Base-by-base conservation (phyloP, 345 rosid species). In the Psidium guajava region DNA sequence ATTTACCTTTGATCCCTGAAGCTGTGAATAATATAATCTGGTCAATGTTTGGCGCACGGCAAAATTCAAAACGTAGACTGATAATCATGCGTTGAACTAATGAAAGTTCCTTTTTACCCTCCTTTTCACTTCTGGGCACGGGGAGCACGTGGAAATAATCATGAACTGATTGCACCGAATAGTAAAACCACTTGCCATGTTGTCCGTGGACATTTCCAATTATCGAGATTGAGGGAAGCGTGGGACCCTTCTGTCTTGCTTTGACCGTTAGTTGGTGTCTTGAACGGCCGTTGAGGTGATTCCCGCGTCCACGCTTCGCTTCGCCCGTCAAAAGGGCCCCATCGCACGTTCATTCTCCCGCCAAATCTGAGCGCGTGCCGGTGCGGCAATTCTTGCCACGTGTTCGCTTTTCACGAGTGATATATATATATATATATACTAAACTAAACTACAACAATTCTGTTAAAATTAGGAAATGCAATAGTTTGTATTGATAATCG, bases 221-320 rank as follows among this genome's bases (percentile, higher is more conserved):
- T 51, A 81, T 83, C 40, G 85, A 32, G 21, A 2, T 50, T 3
- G 52, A 50, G 52, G 3, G 52, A 22, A 15, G 24, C 11, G 40
- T 52, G 75, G 42, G 75, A 16, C 75, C 16, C 32, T 4, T 4
- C 80, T 2, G 80, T 20, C 80, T 36, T 36, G 27, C 50, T 89
- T 89, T 90, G 90, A 90, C 90, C 36, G 88, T 83, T 89, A 85
- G 92, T 58, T 89, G 54, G 42, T 87, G 89, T 85, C 89, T 36
- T 87, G 85, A 90, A 84, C 40, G 86, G 61, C 90, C 84, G 91
- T 89, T 90, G 27, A 10, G 47, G 82, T 1, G 75, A 53, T 73
- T 83, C 83, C 83, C 83, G 49, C 83, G 85, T 27, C 5, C 42
- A 24, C 81, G 6, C 1, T 20, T 16, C 59, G 6, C 1, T 20